Evolutionary conservation across 2,329 filamentous ascomycete species (phyloP), one percentile per base, ranked within the genome.

Genomic region (Microsporum canis): DNA sequence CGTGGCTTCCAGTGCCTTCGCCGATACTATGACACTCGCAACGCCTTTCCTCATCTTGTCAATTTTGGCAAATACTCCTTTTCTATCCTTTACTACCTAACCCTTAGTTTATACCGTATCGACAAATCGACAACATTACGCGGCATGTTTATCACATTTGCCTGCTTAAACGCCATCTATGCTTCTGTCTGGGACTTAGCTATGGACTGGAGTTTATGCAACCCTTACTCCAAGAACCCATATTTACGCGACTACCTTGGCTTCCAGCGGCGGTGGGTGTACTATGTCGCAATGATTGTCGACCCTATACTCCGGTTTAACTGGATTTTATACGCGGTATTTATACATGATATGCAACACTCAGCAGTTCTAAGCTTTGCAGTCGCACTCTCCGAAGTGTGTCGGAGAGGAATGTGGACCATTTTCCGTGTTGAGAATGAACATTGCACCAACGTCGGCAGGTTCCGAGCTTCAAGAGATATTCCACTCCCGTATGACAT

Each of bases 361-460:
- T 92, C 88, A 1, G 88, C 88, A 2, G 72, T 91, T 1, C 82
- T 91, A 3, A 91, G 89, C 1, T 97, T 97, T 73, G 66, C 88
- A 34, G 84, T 96, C 14, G 81, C 83, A 1, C 76, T 96, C 2
- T 83, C 86, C 6, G 94, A 99, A 72, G 84, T 95, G 27, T 80
- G 83, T n/a, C 84, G 94, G 36, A 80, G 94, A 71, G 91, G 90
- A 63, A 84, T 96, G 70, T 99, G 94, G 94, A 86, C 88, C 0
- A 79, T 97, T 3, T 88, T 99, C 72, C 89, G 94, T 45, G 91
- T 99, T 31, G 94, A 99, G 74, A 99, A 99, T 72, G 94, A 99
- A 69, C 94, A 99, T 75, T 96, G 91, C 75, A 86, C 88, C 60
- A 96, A 96, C 68, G 92, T 99, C 1, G 83, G 85, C 17, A 85